Evolutionary conservation across 2,329 filamentous ascomycete species (phyloP), one percentile per base, ranked within the genome.

Genomic region (Fusarium circinatum): DNA sequence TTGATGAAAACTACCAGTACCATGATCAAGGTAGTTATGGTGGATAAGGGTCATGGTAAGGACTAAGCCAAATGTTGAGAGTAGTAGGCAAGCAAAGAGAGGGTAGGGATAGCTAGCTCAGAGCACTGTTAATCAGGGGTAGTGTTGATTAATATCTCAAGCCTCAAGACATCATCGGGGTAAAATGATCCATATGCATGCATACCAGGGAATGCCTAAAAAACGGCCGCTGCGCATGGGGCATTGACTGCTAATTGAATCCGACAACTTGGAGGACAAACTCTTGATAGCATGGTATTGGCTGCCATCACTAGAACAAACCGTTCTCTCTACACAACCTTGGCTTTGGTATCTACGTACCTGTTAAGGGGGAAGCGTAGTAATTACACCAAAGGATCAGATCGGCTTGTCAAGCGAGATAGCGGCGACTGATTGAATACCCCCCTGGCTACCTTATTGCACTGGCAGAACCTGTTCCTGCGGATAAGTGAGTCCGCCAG

Each of bases 321-420:
- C 17, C 11, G n/a, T 34, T 22, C 34, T 24, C 28, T 24, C 28
- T n/a, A 32, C 20, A 22, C n/a, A 26, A 63, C 10, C 32, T 22
- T 45, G 18, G 26, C 51, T 71, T 71, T 62, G 55, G 57, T 55
- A 36, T 36, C 49, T 28, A 7, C 45, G 45, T 44, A 48, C n/a
- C n/a, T n/a, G 62, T n/a, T 30, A 44, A 48, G 39, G 59, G 47
- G 42, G 61, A 39, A 45, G 59, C 66, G 59, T 60, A 74, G 62
- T 32, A 65, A 62, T 68, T 61, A 69, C 48, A 62, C 39, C 65
- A 42, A 45, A 61, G 57, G 59, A 56, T 26, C 52, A 63, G 71
- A 72, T 72, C 71, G 67, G 48, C 67, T 67, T 48, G 68, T 39
- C 60, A 74, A 74, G 71, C 71, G 71, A 74, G 57, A 74, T 74